These are phyloP conservation scores for Metschnikowia noctiluminum DNA, from an alignment of 805 yeast species.

Conservation along the genomic window DNA sequence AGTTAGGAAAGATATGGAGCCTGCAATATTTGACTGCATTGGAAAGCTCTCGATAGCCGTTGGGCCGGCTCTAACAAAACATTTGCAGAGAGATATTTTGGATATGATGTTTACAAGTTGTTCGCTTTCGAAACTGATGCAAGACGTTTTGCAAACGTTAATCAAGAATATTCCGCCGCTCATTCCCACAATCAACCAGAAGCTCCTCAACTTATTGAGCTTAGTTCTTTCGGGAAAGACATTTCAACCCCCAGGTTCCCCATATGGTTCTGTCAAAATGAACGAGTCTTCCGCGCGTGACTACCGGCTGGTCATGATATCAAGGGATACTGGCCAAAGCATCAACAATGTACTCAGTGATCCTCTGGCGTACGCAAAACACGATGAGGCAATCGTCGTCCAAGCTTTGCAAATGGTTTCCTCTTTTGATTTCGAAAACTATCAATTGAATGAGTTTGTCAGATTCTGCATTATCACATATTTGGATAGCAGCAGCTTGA, in stretches of 20 bases:
- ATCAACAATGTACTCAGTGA: constrained; percentile 32
- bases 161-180: constrained; percentile 76
- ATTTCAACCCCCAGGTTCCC: constrained; percentile 84
- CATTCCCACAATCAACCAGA: constrained; percentile 66
- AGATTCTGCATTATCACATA: constrained; percentile 80
- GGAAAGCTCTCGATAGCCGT: constrained; percentile 84
- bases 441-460: constrained; percentile 82
- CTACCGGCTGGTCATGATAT: constrained; percentile 70
- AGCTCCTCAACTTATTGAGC: constrained; percentile 68
- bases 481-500: constrained; percentile 73
- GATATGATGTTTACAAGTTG: constrained; percentile 73
- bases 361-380: constrained; percentile 30
- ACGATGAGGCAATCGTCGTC: constrained; percentile 51
- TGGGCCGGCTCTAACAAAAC: constrained; percentile 90
- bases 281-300: constrained; percentile 66
- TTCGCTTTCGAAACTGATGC: constrained; percentile 79
- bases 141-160: constrained; percentile 65
- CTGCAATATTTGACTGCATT: constrained; percentile 84
- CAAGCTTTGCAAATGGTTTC: constrained; percentile 79
- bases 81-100: constrained; percentile 74
- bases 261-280: constrained; percentile 58
- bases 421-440: constrained; percentile 68
- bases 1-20: constrained; percentile 68
- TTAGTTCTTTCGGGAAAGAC: constrained; percentile 75
- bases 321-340: constrained; percentile 59